phyloP scores from a whole-genome alignment of 257 asterid species.

The Solanum piurae region DNA sequence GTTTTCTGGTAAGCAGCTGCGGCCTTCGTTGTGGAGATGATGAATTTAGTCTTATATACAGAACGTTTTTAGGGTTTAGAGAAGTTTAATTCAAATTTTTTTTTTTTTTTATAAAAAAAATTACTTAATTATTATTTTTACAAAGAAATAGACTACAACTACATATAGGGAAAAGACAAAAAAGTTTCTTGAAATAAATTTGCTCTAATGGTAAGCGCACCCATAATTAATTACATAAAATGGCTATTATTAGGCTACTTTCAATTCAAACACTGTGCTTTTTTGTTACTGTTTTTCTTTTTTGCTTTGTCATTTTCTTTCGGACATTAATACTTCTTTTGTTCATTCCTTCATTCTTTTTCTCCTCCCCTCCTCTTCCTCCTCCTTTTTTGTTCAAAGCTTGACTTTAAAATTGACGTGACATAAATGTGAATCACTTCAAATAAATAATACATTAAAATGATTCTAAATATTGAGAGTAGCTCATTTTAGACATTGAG shows the following conservation, averaged over 20 bases:
- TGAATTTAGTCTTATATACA: background rate
- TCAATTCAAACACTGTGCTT: too few species aligned
- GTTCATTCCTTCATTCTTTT: too few species aligned
- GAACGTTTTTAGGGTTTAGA: background rate
- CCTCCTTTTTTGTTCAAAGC: too few species aligned
- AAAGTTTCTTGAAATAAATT: background rate
- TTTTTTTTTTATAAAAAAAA: background rate
- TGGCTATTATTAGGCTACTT: too few species aligned
- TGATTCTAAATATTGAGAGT: too few species aligned
- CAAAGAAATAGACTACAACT: background rate
- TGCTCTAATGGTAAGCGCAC: background rate
- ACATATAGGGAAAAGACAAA: background rate
- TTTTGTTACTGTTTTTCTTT: too few species aligned
- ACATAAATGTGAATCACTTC: background rate
- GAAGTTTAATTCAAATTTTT: background rate
- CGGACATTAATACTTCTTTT: too few species aligned
- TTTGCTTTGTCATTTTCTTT: too few species aligned
- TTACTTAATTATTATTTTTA: background rate
- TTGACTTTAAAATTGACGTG: background rate
- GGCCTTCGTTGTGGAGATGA: background rate
- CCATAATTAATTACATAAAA: background rate
- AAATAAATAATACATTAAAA: too few species aligned
- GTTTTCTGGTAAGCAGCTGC: background rate
- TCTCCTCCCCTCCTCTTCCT: too few species aligned
- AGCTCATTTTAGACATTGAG: background rate